These are phyloP conservation scores for Colletotrichum navitas DNA, from an alignment of 2,329 filamentous ascomycete genomes.

Conservation along the genomic window DNA sequence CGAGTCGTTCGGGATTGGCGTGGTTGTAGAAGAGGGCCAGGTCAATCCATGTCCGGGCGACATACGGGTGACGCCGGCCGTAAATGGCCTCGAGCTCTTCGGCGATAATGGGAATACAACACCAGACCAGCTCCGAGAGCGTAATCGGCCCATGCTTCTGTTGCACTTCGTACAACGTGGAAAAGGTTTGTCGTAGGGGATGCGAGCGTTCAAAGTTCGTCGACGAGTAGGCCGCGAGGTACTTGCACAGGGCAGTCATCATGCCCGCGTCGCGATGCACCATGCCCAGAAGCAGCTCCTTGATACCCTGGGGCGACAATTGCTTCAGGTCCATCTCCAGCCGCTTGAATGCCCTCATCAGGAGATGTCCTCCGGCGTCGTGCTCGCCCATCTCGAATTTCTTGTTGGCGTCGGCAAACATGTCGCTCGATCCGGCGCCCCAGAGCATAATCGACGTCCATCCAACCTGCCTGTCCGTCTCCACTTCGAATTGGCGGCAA, in stretches of 20 bases:
- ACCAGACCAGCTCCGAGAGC: conserved; percentile 59
- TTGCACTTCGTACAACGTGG: conserved; percentile 58
- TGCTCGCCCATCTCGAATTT: conserved; percentile 56
- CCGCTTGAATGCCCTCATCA: conserved; percentile 59
- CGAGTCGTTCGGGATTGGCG: conserved; percentile 52
- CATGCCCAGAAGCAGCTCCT: conserved; percentile 59
- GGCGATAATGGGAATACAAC: conserved; percentile 56
- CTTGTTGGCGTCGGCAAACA: conserved; percentile 59
- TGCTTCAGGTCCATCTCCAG: conserved; percentile 58
- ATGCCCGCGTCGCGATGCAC: conserved; percentile 58
- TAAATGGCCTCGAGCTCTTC: conserved; percentile 61
- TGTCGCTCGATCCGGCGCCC: conserved; percentile 59
- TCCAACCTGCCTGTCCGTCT: conserved; percentile 53
- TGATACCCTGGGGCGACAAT: conserved; percentile 58
- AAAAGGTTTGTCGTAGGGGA: conserved; percentile 58
- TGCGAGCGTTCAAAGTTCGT: conserved; percentile 59
- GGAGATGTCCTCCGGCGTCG: conserved; percentile 55
- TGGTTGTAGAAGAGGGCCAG: conserved; percentile 57
- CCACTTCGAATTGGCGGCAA: conserved; percentile 58
- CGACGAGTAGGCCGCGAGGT: conserved; percentile 58
- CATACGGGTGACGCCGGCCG: conserved; percentile 58
- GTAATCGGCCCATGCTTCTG: conserved; percentile 59
- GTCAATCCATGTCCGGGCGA: conserved; percentile 58
- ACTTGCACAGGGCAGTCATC: conserved; percentile 61
- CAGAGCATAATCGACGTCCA: conserved; percentile 59